Evolutionary conservation across 1,139 yeast genomes (phyloP).

Genomic region (Zygoascus hellenicus): DNA sequence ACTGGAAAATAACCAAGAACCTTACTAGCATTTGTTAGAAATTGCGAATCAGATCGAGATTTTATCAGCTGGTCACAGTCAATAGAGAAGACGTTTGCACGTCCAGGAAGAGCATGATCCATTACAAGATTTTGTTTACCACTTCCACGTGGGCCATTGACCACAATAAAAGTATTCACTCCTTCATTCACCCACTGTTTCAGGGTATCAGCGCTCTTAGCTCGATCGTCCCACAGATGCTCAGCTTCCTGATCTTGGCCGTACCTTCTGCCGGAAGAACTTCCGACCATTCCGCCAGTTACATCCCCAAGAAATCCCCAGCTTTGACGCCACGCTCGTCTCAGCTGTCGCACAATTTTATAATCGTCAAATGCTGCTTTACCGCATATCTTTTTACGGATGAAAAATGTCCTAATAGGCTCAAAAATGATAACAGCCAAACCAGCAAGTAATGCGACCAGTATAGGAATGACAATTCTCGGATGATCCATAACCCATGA

Average conservation of each 20-base stretch:
- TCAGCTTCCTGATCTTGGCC: constrained; percentile 32
- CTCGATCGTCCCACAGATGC: constrained; percentile 63
- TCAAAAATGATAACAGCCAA: constrained; percentile 83
- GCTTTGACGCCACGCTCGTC: neutral
- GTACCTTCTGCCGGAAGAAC: constrained; percentile 1
- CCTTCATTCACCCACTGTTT: constrained; percentile 74
- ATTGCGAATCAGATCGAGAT: constrained; percentile 63
- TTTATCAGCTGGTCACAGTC: constrained; percentile 76
- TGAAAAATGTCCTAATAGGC: constrained; percentile 80
- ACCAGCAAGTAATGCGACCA: constrained; percentile 62
- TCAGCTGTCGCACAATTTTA: neutral
- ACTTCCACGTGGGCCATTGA: constrained; percentile 90
- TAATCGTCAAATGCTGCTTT: constrained; percentile 14
- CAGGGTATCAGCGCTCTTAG: constrained; percentile 60
- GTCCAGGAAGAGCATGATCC: constrained; percentile 55
- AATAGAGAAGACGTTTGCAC: constrained; percentile 56
- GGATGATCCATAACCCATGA: constrained; percentile 66
- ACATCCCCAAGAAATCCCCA: constrained; percentile 6
- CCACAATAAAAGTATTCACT: constrained; percentile 76
- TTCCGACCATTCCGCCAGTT: constrained; percentile 10
- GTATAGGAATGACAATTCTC: constrained; percentile 65
- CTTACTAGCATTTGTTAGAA: constrained; percentile 60
- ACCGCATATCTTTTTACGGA: constrained; percentile 57
- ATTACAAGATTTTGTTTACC: constrained; percentile 81
- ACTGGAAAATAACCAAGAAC: constrained; percentile 90